Percentiles rank a stretch among this genome's conserved stretches.
Evolutionary conservation across 352 stramenopile genomes (phyloP).

Genomic region (Globisporangium uncinulatum): DNA sequence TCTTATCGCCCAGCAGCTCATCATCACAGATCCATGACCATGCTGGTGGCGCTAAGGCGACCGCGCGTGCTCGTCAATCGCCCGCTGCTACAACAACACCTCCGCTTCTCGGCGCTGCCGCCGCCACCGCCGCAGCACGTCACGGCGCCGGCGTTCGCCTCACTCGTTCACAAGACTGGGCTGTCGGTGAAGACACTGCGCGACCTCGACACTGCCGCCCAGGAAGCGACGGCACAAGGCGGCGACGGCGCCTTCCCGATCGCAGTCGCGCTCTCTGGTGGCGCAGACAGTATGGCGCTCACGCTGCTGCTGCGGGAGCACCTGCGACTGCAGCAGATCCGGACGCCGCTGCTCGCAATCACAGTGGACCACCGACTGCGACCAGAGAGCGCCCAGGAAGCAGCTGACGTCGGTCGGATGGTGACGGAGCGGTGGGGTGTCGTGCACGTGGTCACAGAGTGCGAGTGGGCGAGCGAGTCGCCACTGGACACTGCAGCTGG

Average conservation of each 20-base stretch:
- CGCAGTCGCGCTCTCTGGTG: slow-evolving; percentile 69
- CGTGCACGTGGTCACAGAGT: slow-evolving; percentile 44
- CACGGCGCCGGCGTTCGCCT: slow-evolving; percentile 25
- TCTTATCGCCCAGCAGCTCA: not conserved
- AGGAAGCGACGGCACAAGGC: not conserved
- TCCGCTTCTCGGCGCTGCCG: too few species aligned
- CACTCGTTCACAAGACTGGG: slow-evolving; percentile 30
- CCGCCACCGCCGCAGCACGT: slow-evolving; percentile 9
- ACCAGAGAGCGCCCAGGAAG: slow-evolving; percentile 56
- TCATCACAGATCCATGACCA: not conserved
- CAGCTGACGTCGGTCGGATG: slow-evolving; percentile 37
- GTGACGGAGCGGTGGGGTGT: slow-evolving; percentile 36
- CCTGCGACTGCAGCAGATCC: slow-evolving; percentile 33
- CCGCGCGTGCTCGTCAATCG: not conserved
- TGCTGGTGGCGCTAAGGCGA: not conserved
- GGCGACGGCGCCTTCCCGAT: slow-evolving; percentile 30
- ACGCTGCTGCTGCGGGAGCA: slow-evolving; percentile 70
- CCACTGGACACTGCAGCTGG: not conserved
- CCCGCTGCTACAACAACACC: not conserved
- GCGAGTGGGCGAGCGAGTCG: slow-evolving; percentile 35
- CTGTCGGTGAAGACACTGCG: slow-evolving; percentile 36
- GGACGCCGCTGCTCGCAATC: slow-evolving; percentile 66
- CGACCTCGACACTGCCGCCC: slow-evolving; percentile 24
- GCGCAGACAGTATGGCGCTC: slow-evolving; percentile 78
- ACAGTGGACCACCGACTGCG: slow-evolving; percentile 77